Evolutionary conservation across 2,329 filamentous ascomycete species (phyloP), one percentile per base, ranked within the genome.

Genomic region (Kalaharituber pfeilii): DNA sequence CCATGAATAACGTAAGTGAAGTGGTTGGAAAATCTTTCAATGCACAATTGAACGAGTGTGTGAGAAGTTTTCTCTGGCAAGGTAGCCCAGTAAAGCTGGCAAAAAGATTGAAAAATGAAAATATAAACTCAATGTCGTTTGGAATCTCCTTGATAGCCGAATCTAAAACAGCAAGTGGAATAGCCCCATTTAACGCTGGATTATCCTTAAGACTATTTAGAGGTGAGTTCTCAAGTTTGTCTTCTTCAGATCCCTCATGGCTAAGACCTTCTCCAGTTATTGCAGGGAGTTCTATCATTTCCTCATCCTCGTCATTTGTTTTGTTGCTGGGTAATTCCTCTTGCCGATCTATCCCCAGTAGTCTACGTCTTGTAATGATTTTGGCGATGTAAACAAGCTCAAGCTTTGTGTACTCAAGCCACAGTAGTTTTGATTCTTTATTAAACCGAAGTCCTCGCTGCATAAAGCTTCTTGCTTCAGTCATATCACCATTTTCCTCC

Each of bases 361-460:
- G 77, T 62, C 75, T 75, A 68, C 81, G 80, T 66, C 86, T 78
- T 57, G 78, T 79, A 56, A 84, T 80, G 65, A 96, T 79, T 70
- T 84, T 87, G 51, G 77, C 79, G 54, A 96, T 74, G 73, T 94
- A 96, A 59, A 91, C 82, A 79, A 94, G 86, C 73, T 98, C 91
- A 65, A 89, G 75, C 65, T 84, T 82, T 7, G 84, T 83, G 66
- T 95, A 96, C 69, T 94, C 86, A 29, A 94, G 66, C 87, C 89
- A 98, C 51, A 98, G 68, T 18, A 73, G 72, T 59, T 74, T 78
- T 49, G 83, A 81, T 50, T 73, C 77, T 51, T 81, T 86, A 71
- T 88, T 95, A 68, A 98, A 96, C 42, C 91, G 75, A 65, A 94
- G 77, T 0, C 88, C 91, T 58, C 89, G 76, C 73, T 93, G 77